phyloP scores from a whole-genome alignment of 2,329 filamentous ascomycete genomes.

The Neofusicoccum laricinum region DNA sequence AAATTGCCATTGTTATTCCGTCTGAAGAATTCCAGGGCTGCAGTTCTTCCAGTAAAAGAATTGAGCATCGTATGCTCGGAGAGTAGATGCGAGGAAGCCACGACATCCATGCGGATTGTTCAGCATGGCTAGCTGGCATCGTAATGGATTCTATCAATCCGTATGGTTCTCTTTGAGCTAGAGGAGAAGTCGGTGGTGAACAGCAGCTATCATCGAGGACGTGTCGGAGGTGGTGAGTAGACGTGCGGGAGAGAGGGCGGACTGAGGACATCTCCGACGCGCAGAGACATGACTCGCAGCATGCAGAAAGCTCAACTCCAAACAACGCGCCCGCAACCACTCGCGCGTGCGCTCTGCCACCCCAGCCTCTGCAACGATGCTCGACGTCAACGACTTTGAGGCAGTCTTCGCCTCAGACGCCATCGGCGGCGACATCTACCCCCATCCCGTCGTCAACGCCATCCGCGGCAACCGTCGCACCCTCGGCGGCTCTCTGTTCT shows the following conservation, averaged over 20 bases:
- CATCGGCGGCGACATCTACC: background rate
- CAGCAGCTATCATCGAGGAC: background rate
- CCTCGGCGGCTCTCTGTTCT: constrained; percentile 70
- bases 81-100: too few relatives aligned
- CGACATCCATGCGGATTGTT: too few relatives aligned
- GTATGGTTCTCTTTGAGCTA: too few relatives aligned
- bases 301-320: constrained; percentile 12
- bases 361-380: constrained; percentile 42
- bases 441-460: constrained; percentile 55
- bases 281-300: constrained; percentile 11
- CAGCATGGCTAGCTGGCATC: too few relatives aligned
- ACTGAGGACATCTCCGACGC: background rate
- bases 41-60: background rate
- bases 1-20: background rate
- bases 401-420: constrained; percentile 56
- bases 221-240: background rate
- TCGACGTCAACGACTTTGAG: constrained; percentile 65
- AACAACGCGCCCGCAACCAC: constrained; percentile 2
- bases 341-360: constrained; percentile 20
- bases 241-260: background rate
- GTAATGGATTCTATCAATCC: too few relatives aligned
- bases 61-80: background rate
- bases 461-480: constrained; percentile 66
- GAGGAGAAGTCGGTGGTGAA: background rate
- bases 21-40: background rate